Evolutionary conservation across 1,284 basidiomycete species (phyloP).

Genomic region (Tetrapyrgos nigripes): DNA sequence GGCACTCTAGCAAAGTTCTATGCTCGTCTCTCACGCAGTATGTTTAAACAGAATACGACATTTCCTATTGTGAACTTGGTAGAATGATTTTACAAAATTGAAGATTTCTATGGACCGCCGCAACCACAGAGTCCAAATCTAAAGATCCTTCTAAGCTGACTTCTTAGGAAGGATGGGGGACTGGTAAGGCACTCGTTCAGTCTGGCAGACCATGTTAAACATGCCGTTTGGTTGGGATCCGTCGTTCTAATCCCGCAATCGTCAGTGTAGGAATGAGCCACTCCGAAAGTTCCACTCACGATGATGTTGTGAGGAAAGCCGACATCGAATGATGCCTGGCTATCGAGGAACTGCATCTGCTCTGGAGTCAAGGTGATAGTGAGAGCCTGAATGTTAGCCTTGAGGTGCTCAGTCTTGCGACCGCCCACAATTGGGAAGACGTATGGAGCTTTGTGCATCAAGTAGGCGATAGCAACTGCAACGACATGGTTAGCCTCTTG

Average conservation of each 20-base stretch:
- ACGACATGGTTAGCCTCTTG: too few species aligned
- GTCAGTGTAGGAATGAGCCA: neutral
- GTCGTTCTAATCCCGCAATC: neutral
- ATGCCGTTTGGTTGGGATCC: neutral
- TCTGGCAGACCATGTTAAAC: neutral
- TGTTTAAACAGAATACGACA: too few species aligned
- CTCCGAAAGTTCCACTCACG: slow-evolving; percentile 27
- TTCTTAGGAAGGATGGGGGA: neutral
- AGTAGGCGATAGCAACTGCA: slow-evolving; percentile 44
- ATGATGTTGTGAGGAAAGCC: slow-evolving; percentile 42
- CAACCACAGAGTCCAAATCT: too few species aligned
- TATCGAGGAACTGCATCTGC: slow-evolving; percentile 46
- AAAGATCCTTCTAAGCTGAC: neutral
- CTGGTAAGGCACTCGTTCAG: neutral
- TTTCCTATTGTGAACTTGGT: too few species aligned
- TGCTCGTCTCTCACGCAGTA: too few species aligned
- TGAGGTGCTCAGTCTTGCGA: slow-evolving; percentile 48
- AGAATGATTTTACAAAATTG: too few species aligned
- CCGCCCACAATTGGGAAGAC: slow-evolving; percentile 51
- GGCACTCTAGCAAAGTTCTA: too few species aligned
- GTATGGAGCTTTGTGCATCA: slow-evolving; percentile 47
- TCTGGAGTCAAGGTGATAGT: slow-evolving; percentile 39
- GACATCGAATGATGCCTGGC: slow-evolving; percentile 37
- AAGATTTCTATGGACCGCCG: too few species aligned
- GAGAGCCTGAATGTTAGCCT: slow-evolving; percentile 47